Percentiles rank a stretch among this genome's conserved stretches.
Evolutionary conservation across 768 basidiomycete species (phyloP).

Genomic region (Russula emetica): DNA sequence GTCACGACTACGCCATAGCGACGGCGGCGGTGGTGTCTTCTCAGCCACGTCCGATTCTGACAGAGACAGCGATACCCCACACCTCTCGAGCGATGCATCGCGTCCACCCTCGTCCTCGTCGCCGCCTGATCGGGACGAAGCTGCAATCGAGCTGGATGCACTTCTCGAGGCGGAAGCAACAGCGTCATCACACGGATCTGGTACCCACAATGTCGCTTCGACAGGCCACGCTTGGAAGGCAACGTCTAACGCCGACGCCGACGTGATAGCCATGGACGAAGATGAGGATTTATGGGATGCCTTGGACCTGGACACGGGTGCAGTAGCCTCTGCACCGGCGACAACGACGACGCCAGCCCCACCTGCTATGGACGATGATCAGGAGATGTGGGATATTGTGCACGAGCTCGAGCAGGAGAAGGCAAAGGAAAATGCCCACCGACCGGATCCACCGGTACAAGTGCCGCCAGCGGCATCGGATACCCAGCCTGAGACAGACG

Average conservation of each 20-base stretch:
- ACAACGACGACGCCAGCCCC: slow-evolving; percentile 11
- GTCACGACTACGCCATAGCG: neutral
- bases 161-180: slow-evolving; percentile 27
- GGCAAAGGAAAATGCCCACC: neutral
- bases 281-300: slow-evolving; percentile 41
- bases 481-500: slow-evolving; percentile 25
- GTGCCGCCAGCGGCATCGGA: neutral
- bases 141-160: slow-evolving; percentile 21
- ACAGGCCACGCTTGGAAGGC: slow-evolving; percentile 10
- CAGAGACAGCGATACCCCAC: slow-evolving; percentile 8
- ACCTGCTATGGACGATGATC: slow-evolving; percentile 42
- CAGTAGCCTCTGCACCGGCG: slow-evolving; percentile 8
- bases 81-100: slow-evolving; percentile 11
- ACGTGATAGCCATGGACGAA: slow-evolving; percentile 30
- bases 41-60: slow-evolving; percentile 18
- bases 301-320: slow-evolving; percentile 29
- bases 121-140: slow-evolving; percentile 18
- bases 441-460: slow-evolving; percentile 3
- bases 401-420: slow-evolving; percentile 46
- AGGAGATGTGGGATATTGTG: slow-evolving; percentile 71
- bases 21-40: neutral
- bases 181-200: slow-evolving; percentile 7
- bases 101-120: slow-evolving; percentile 20
- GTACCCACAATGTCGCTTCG: slow-evolving; percentile 4
- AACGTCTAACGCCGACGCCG: slow-evolving; percentile 1